Base-by-base conservation (phyloP, 2,329 filamentous ascomycete genomes). In the Shiraia sp. region DNA sequence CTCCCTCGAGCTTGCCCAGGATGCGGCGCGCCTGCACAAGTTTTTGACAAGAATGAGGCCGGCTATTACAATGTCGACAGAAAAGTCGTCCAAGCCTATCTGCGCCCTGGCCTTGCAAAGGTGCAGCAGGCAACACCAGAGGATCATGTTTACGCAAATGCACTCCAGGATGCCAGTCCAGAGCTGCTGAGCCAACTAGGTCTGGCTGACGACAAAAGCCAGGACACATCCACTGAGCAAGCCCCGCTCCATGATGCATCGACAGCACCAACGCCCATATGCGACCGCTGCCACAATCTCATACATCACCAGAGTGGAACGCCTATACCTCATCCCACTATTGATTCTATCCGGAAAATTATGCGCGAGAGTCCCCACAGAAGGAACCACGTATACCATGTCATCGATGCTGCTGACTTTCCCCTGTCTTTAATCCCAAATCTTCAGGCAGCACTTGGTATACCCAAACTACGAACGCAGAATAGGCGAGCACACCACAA, bases 371-470 rank as follows among this genome's bases (percentile, higher is more conserved):
- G 92, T 1, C 91, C 91, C 0, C 85, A 95, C 71, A 88, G 88
- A 65, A 82, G 88, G 64, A 97, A 99, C 61, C 89, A 96, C 69
- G 85, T 99, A 47, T 99, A 97, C 66, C 93, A 99, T 69, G 79
- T 99, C 17, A 75, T 99, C 15, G 93, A 99, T 63, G 92, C 93
- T 2, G 93, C 91, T 46, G 93, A 99, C 69, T 97, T 99, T 52
- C 93, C 93, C 14, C 88, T 99, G 81, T 96, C 93, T 2, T 72
- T 99, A 10, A 77, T 97, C 3, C 88, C 90, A 1, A 82, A 84
- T 31, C 80, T 99, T 8, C 81, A 87, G 46, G 75, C 80, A 6
- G 75, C 89, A 1, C 76, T 96, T 1, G 77, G 84, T 24, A 75
- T 90, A 8, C 85, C 88, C 46, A 83, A 85, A 6, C 76, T 93